Evolutionary conservation across 768 basidiomycete genomes (phyloP).

Genomic region (Tricholoma hemisulphureum): DNA sequence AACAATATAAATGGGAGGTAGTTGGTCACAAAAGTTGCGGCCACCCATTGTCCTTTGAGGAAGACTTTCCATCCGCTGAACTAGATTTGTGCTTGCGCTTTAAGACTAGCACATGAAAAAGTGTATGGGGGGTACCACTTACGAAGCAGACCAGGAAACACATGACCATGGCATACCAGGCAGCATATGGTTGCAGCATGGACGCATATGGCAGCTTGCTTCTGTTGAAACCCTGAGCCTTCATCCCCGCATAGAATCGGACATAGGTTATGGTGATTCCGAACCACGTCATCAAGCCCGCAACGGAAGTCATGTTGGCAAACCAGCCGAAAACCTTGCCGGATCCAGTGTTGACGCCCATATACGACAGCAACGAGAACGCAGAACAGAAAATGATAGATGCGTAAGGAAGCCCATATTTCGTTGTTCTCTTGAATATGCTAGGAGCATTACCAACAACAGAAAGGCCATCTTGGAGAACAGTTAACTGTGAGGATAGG

Average conservation of each 20-base stretch:
- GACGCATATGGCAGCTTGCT: conserved; percentile 67
- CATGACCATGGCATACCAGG: conserved; percentile 50
- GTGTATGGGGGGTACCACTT: conserved; percentile 30
- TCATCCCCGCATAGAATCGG: conserved; percentile 83
- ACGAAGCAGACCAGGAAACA: conserved; percentile 62
- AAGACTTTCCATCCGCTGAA: conserved; percentile 45
- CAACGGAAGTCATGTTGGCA: conserved; percentile 67
- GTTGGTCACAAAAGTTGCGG: conserved; percentile 76
- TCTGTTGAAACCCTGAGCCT: conserved; percentile 77
- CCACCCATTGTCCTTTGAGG: conserved; percentile 43
- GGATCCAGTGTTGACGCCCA: conserved; percentile 67
- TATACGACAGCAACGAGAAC: conserved; percentile 76
- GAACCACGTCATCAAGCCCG: conserved; percentile 79
- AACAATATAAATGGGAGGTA: conserved; percentile 74
- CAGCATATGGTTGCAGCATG: conserved; percentile 68
- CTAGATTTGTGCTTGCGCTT: conserved; percentile 21
- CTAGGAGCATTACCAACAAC: conserved; percentile 77
- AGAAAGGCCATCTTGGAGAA: conserved; percentile 72
- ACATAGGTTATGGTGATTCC: conserved; percentile 74
- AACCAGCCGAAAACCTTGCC: conserved; percentile 82
- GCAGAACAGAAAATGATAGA: conserved; percentile 66
- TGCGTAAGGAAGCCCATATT: conserved; percentile 73
- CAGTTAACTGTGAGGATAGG: neutral
- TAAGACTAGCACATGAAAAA: neutral
- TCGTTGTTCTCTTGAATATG: conserved; percentile 68